Conservation (phyloP, 176 grass and related monocot species). For the Raddia distichophylla region DNA sequence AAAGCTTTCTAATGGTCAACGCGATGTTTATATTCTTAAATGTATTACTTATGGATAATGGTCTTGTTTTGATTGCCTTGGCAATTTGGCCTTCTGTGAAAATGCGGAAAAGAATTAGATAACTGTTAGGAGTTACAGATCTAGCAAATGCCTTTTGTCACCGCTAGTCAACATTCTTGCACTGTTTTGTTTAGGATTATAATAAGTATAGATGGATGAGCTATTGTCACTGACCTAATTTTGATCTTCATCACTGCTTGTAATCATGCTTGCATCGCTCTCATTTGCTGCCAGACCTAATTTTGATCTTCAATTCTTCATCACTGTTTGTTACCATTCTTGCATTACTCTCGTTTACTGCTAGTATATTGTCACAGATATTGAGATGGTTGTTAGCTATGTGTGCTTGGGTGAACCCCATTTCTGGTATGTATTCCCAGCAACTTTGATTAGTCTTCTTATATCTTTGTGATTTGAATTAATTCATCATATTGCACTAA, state of each 20-base stretch:
- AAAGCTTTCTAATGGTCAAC: not conserved
- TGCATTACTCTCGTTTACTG: slow-evolving; percentile 8
- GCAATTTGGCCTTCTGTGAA: not conserved
- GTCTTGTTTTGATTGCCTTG: slow-evolving; percentile 16
- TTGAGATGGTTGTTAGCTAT: slow-evolving; percentile 21
- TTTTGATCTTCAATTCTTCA: not conserved
- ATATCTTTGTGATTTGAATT: not conserved
- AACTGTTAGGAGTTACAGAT: not conserved
- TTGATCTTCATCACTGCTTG: not conserved
- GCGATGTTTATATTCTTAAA: slow-evolving; percentile 7
- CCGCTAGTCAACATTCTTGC: not conserved
- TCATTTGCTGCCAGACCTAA: not conserved
- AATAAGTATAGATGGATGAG: not conserved
- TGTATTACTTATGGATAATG: slow-evolving; percentile 5
- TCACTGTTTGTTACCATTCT: not conserved
- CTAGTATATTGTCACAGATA: not conserved
- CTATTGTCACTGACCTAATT: not conserved
- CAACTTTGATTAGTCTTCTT: not conserved
- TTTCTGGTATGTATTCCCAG: slow-evolving; percentile 3
- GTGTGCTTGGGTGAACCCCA: slow-evolving; percentile 17
- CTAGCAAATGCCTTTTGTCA: not conserved
- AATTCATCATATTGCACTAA: not conserved
- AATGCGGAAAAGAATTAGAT: not conserved
- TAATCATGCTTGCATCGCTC: not conserved
- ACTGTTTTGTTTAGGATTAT: not conserved